phyloP scores from a whole-genome alignment of 2,329 filamentous ascomycete species.

The Ophiocordyceps unilateralis region DNA sequence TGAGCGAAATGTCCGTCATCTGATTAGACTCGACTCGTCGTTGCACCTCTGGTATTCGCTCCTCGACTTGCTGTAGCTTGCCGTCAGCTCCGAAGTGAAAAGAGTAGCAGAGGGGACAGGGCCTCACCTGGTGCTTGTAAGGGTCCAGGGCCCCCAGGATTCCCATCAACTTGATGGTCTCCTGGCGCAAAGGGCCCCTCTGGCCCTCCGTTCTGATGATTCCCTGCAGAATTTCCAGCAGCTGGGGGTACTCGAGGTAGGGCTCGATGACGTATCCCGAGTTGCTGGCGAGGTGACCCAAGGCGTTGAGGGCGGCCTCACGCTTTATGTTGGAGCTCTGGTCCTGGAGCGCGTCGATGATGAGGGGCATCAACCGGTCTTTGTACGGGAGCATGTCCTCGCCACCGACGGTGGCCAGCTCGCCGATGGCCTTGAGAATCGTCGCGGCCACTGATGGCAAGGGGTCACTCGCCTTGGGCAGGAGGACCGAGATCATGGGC shows the following conservation, averaged over 20 bases:
- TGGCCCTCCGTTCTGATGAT: constrained; percentile 85
- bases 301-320: constrained; percentile 74
- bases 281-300: constrained; percentile 87
- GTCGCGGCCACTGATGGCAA: constrained; percentile 84
- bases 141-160: constrained; percentile 90
- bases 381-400: constrained; percentile 90
- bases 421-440: constrained; percentile 87
- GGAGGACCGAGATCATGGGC: constrained; percentile 84
- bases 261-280: constrained; percentile 96
- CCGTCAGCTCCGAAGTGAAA: constrained; percentile 1
- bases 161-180: constrained; percentile 92
- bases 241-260: constrained; percentile 84
- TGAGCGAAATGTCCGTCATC: constrained; percentile 84
- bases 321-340: constrained; percentile 80
- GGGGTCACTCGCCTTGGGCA: constrained; percentile 76
- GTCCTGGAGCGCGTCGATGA: constrained; percentile 86
- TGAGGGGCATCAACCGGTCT: constrained; percentile 81
- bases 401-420: constrained; percentile 83
- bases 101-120: neutral
- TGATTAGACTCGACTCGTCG: constrained; percentile 43
- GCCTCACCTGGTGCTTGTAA: constrained; percentile 65
- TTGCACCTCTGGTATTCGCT: constrained; percentile 70
- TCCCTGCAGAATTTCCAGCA: constrained; percentile 80
- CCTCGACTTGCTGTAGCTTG: constrained; percentile 52
- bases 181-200: constrained; percentile 67